phyloP scores from a whole-genome alignment of 202 grass and related monocot species.

The Eragrostis tef region DNA sequence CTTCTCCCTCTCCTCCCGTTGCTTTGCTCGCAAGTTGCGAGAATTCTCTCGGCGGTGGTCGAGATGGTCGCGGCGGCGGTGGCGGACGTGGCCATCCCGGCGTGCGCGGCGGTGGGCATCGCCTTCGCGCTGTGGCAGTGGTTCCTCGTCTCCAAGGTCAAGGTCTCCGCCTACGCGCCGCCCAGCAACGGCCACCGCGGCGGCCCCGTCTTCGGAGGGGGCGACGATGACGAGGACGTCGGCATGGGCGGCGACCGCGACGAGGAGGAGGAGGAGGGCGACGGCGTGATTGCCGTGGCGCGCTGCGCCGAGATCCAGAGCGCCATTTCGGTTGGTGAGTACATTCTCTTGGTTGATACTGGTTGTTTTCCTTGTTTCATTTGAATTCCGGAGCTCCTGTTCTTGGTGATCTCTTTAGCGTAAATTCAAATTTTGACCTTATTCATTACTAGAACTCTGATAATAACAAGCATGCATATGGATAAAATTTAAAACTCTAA shows the following conservation, averaged over 20 bases:
- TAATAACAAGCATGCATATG: background rate
- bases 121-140: slow-evolving; percentile 69
- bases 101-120: slow-evolving; percentile 63
- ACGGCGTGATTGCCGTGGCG: slow-evolving; percentile 40
- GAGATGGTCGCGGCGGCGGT: slow-evolving; percentile 37
- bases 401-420: too few relatives aligned
- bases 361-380: background rate
- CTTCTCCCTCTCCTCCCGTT: background rate
- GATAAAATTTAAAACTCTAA: background rate
- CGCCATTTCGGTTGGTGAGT: slow-evolving; percentile 71
- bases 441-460: too few relatives aligned
- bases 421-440: background rate
- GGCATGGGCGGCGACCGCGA: slow-evolving; percentile 1
- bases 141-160: slow-evolving; percentile 67
- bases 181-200: background rate
- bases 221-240: slow-evolving; percentile 44
- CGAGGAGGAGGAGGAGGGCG: slow-evolving; percentile 34
- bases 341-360: background rate
- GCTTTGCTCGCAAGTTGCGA: background rate
- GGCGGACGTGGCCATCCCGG: slow-evolving; percentile 54
- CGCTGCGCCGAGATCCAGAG: slow-evolving; percentile 75
- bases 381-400: background rate
- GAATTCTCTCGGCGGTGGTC: background rate
- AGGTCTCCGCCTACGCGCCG: slow-evolving; percentile 51
- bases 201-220: slow-evolving; percentile 36